Evolutionary conservation across 768 basidiomycete species (phyloP).

Genomic region (Leccinum uliginosum): DNA sequence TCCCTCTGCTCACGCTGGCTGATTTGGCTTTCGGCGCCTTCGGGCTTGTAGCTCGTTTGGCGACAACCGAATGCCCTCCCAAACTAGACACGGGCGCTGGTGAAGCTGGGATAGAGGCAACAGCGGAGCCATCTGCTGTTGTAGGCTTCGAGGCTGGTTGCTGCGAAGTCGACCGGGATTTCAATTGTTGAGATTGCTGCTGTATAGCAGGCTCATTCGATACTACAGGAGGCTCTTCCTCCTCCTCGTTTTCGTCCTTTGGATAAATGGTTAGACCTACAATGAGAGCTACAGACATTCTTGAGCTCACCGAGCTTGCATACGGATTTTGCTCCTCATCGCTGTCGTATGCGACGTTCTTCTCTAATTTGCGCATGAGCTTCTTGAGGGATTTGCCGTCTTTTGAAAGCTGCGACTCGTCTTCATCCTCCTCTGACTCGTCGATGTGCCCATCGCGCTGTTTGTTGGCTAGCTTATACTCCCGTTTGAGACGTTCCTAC

Average conservation of each 20-base stretch:
- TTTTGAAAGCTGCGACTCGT: slow-evolving; percentile 52
- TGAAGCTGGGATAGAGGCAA: slow-evolving; percentile 56
- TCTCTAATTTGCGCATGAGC: slow-evolving; percentile 78
- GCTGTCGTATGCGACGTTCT: slow-evolving; percentile 75
- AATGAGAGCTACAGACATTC: not conserved
- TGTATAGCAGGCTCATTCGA: slow-evolving; percentile 42
- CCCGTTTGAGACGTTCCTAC: slow-evolving; percentile 80
- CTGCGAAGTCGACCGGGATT: slow-evolving; percentile 43
- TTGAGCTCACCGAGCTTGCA: slow-evolving; percentile 59
- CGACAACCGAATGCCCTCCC: slow-evolving; percentile 76
- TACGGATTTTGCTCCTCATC: slow-evolving; percentile 82
- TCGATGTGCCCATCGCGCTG: slow-evolving; percentile 64
- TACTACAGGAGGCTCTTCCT: slow-evolving; percentile 52
- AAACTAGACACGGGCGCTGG: slow-evolving; percentile 45
- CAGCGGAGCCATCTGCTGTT: slow-evolving; percentile 19
- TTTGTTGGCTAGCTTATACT: slow-evolving; percentile 77
- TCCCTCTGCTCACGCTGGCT: slow-evolving; percentile 44
- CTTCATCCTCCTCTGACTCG: slow-evolving; percentile 72
- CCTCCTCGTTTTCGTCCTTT: slow-evolving; percentile 71
- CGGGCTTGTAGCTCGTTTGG: slow-evolving; percentile 82
- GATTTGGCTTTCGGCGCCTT: slow-evolving; percentile 60
- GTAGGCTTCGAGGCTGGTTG: slow-evolving; percentile 32
- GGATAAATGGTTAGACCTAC: not conserved
- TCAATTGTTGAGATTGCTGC: slow-evolving; percentile 38
- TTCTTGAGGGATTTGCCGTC: slow-evolving; percentile 83